A percentile compares a stretch with the other conserved stretches of the same genome.
phyloP scores from a whole-genome alignment of 306 rosid species.

The Trifolium subterraneum region DNA sequence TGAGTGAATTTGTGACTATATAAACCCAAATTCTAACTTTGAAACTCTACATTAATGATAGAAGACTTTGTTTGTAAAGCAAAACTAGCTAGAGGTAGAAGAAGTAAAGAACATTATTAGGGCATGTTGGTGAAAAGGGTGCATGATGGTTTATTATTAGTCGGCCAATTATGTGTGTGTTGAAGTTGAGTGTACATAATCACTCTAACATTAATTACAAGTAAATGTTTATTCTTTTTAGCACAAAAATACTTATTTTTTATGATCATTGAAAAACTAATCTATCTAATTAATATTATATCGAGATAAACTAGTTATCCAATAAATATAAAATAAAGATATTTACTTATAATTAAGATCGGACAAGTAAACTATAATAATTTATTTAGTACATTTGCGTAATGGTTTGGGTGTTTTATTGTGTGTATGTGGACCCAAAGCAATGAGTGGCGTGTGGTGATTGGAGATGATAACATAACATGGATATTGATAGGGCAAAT shows the following conservation, averaged over 20 bases:
- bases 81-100: not conserved
- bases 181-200: conserved; percentile 12
- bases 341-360: too few relatives aligned
- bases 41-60: not conserved
- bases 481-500: not conserved
- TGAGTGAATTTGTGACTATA: too few relatives aligned
- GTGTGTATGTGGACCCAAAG: not conserved
- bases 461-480: not conserved
- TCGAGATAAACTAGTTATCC: too few relatives aligned
- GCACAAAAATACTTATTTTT: too few relatives aligned
- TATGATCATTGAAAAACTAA: too few relatives aligned
- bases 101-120: not conserved
- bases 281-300: too few relatives aligned
- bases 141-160: conserved; percentile 5
- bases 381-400: not conserved
- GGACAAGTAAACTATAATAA: too few relatives aligned
- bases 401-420: not conserved
- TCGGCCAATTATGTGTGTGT: not conserved
- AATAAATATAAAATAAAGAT: too few relatives aligned
- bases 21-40: not conserved
- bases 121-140: conserved; percentile 13
- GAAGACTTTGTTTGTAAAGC: not conserved
- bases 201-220: too few relatives aligned
- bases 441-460: not conserved
- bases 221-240: too few relatives aligned